phyloP scores from a whole-genome alignment of 371 early-diverging fungal species.

The Mucor mucedo region DNA sequence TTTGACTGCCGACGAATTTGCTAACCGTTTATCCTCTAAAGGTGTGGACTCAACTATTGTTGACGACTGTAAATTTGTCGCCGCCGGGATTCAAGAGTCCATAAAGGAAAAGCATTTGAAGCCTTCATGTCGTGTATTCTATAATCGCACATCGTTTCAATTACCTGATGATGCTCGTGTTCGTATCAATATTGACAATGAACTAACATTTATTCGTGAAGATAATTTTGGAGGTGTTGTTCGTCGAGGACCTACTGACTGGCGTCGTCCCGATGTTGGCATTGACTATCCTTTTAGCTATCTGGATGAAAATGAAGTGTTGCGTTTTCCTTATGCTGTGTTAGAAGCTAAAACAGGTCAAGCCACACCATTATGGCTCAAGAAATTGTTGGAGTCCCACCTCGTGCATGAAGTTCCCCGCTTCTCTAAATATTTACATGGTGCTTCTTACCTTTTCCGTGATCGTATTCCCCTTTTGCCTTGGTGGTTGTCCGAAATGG shows the following conservation, averaged over 20 bases:
- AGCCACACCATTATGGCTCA: constrained; percentile 89
- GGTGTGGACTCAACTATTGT: constrained; percentile 78
- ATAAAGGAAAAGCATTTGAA: constrained; percentile 76
- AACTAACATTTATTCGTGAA: constrained; percentile 97
- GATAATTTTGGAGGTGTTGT: constrained; percentile 74
- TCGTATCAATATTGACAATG: constrained; percentile 96
- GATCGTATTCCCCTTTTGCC: constrained; percentile 89
- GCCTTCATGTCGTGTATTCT: constrained; percentile 89
- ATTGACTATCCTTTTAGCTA: constrained; percentile 89
- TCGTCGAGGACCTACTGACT: constrained; percentile 75
- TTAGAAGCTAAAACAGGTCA: constrained; percentile 97
- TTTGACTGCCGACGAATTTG: constrained; percentile 72
- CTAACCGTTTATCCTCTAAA: constrained; percentile 76
- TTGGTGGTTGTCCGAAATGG: constrained; percentile 98
- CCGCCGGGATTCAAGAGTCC: constrained; percentile 81
- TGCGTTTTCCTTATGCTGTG: constrained; percentile 95
- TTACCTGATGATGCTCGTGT: constrained; percentile 93
- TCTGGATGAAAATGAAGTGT: constrained; percentile 79
- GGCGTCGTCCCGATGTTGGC: constrained; percentile 92
- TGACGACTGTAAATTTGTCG: constrained; percentile 72
- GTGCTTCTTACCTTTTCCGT: constrained; percentile 88
- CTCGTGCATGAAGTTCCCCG: constrained; percentile 97
- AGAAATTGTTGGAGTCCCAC: constrained; percentile 83
- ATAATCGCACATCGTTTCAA: constrained; percentile 98
- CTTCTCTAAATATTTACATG: constrained; percentile 99